phyloP scores from a whole-genome alignment of 2,329 filamentous ascomycete genomes.

The Xylariaceae sp. region DNA sequence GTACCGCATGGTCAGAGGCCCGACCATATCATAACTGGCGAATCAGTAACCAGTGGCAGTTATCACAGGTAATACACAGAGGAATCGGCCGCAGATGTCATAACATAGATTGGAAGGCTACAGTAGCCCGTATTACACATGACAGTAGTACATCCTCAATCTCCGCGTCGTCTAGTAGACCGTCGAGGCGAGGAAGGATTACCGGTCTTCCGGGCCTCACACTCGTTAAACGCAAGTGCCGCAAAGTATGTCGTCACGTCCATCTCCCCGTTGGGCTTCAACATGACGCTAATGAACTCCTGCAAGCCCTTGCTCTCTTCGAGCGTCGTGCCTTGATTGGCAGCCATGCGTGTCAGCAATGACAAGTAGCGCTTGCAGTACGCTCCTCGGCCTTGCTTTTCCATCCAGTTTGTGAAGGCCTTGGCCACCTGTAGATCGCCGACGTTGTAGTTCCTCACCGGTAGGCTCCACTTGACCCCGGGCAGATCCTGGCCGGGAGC shows the following conservation, averaged over 20 bases:
- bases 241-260: slow-evolving; percentile 4
- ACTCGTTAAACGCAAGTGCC: background rate
- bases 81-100: too few species aligned
- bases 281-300: slow-evolving; percentile 1
- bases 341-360: background rate
- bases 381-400: slow-evolving; percentile 7
- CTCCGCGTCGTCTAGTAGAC: background rate
- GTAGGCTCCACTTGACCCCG: slow-evolving; percentile 6
- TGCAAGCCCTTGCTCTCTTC: slow-evolving; percentile 1
- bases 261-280: slow-evolving; percentile 1
- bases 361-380: slow-evolving; percentile 6
- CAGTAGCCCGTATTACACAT: background rate
- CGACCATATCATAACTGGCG: too few species aligned
- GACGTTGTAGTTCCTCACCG: slow-evolving; percentile 3
- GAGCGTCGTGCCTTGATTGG: background rate
- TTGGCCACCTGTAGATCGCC: slow-evolving; percentile 7
- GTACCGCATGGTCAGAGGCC: too few species aligned
- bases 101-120: too few species aligned
- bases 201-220: background rate
- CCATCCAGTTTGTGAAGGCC: slow-evolving; percentile 7
- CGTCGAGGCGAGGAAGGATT: background rate
- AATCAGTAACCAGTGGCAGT: too few species aligned
- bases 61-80: too few species aligned
- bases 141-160: background rate
- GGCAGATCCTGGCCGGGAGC: slow-evolving; percentile 7